Evolutionary conservation across 78 protist genomes (phyloP).

Genomic region (Creolimax fragrantissima): DNA sequence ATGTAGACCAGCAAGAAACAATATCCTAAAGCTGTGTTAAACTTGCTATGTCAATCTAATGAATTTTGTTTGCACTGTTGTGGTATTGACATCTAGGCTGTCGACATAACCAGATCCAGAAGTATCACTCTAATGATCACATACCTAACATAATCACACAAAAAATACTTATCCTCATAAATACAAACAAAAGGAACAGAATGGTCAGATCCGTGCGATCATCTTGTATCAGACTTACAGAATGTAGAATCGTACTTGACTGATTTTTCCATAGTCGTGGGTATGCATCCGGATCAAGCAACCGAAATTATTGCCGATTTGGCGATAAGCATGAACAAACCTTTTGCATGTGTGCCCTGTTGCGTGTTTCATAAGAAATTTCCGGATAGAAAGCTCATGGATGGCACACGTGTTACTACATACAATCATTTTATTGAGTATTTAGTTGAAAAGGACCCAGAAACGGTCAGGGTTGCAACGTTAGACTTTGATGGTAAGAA

Average conservation of each 20-base stretch:
- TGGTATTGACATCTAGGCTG: no score
- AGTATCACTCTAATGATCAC: no score
- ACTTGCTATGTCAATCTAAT: no score
- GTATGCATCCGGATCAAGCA: neutral
- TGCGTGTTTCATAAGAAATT: neutral
- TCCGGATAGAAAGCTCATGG: neutral
- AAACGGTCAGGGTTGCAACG: neutral
- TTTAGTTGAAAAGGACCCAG: neutral
- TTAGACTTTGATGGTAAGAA: neutral
- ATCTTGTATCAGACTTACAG: neutral
- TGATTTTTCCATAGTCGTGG: neutral
- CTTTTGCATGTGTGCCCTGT: neutral
- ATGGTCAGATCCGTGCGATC: neutral
- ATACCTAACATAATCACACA: no score
- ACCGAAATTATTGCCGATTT: neutral
- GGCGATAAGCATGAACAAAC: neutral
- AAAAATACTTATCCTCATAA: no score
- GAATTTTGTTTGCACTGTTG: no score
- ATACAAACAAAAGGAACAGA: no score
- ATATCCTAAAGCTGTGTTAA: no score
- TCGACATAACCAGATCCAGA: no score
- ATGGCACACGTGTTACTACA: neutral
- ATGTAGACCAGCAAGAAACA: no score
- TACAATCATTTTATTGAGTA: neutral
- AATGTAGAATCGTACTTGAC: neutral